phyloP scores from a whole-genome alignment of 2,329 filamentous ascomycete species.

The Fusarium pseudonygamai region DNA sequence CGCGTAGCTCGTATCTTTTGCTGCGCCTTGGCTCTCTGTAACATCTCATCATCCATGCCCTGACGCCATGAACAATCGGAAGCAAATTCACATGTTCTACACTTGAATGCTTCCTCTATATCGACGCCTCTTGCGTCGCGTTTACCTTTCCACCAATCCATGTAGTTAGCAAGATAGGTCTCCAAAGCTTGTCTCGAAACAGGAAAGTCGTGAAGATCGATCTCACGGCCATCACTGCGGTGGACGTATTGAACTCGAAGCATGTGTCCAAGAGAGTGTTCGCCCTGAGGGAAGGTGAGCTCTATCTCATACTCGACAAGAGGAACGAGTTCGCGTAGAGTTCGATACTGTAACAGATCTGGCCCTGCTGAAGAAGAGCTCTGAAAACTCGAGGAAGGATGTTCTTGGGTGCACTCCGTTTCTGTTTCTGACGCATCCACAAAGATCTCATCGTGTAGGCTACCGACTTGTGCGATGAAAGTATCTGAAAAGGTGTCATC shows the following conservation, averaged over 20 bases:
- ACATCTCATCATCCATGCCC: conserved; percentile 69
- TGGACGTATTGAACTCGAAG: conserved; percentile 65
- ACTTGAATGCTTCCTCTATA: conserved; percentile 90
- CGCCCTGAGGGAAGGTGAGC: conserved; percentile 63
- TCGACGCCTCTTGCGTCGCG: conserved; percentile 77
- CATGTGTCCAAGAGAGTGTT: conserved; percentile 58
- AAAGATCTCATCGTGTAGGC: conserved; percentile 73
- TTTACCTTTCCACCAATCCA: conserved; percentile 90
- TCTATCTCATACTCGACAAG: conserved; percentile 59
- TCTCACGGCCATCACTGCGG: conserved; percentile 60
- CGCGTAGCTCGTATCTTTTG: conserved; percentile 37
- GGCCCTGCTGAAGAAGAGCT: conserved; percentile 34
- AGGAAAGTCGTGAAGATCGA: conserved; percentile 68
- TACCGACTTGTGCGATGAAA: conserved; percentile 80
- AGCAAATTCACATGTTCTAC: conserved; percentile 83
- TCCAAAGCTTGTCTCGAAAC: conserved; percentile 73
- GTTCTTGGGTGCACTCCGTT: conserved; percentile 11
- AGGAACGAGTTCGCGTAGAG: conserved; percentile 57
- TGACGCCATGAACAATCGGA: conserved; percentile 82
- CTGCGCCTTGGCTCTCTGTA: conserved; percentile 37
- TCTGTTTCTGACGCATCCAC: conserved; percentile 57
- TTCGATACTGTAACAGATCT: conserved; percentile 58
- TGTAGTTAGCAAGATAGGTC: conserved; percentile 72
- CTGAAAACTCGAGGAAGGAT: conserved; percentile 25
- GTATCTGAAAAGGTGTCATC: conserved; percentile 76